Evolutionary conservation across 192 early-diverging fungal species (phyloP).

Genomic region (Radiomyces spectabilis): DNA sequence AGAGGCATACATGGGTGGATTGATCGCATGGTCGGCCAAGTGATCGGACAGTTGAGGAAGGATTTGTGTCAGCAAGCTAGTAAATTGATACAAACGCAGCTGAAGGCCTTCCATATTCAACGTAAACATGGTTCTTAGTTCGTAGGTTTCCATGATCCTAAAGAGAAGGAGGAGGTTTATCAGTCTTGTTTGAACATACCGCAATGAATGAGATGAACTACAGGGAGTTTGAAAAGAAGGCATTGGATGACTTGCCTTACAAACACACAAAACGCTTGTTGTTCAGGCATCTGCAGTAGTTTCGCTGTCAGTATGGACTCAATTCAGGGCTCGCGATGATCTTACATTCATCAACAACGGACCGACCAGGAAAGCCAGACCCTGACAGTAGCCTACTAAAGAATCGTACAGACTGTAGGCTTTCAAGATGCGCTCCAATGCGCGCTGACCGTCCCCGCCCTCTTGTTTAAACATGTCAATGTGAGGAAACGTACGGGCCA

Average conservation of each 20-base stretch:
- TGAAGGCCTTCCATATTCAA: constrained; percentile 93
- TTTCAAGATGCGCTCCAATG: constrained; percentile 81
- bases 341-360: constrained; percentile 85
- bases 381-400: constrained; percentile 97
- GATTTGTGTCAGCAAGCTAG: constrained; percentile 63
- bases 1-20: constrained; percentile 86
- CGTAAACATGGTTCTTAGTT: constrained; percentile 88
- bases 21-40: constrained; percentile 61
- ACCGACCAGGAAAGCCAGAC: constrained; percentile 91
- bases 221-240: no score
- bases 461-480: constrained; percentile 80
- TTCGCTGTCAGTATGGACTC: no score
- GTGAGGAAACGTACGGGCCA: constrained; percentile 88
- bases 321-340: no score
- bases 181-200: no score
- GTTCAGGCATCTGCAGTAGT: constrained; percentile 87
- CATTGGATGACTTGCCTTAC: constrained; percentile 65
- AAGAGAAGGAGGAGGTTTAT: no score
- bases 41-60: constrained; percentile 75
- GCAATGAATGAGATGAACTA: no score
- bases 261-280: constrained; percentile 90
- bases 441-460: constrained; percentile 78
- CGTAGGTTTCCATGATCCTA: constrained; percentile 85
- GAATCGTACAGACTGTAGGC: constrained; percentile 93
- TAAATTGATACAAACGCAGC: constrained; percentile 82